Percentiles rank a stretch among this genome's conserved stretches.
Conservation (phyloP, 2,329 filamentous ascomycete species). For the Aspergillus amoenus region DNA sequence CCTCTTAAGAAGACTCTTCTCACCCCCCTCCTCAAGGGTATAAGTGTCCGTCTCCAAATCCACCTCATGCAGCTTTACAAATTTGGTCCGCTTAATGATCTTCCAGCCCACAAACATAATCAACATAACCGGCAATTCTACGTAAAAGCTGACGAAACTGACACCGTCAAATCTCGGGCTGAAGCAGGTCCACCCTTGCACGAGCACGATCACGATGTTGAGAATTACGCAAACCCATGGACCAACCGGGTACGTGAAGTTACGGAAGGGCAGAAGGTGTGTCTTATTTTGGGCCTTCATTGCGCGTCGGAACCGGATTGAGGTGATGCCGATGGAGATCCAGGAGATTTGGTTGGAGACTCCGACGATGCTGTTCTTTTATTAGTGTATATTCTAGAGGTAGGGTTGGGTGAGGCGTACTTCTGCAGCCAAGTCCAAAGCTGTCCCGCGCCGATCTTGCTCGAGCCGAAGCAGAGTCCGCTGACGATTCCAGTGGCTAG, state of each 20-base stretch:
- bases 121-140: slow-evolving; percentile 62
- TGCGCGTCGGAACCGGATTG: slow-evolving; percentile 63
- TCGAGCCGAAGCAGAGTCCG: slow-evolving; percentile 63
- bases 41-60: slow-evolving; percentile 45
- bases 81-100: slow-evolving; percentile 46
- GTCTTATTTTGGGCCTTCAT: slow-evolving; percentile 59
- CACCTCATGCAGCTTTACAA: slow-evolving; percentile 49
- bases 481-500: slow-evolving; percentile 55
- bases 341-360: slow-evolving; percentile 68
- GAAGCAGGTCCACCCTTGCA: slow-evolving; percentile 63
- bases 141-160: slow-evolving; percentile 56
- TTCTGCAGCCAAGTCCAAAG: slow-evolving; percentile 68
- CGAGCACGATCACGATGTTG: slow-evolving; percentile 60
- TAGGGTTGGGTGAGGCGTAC: slow-evolving; percentile 32
- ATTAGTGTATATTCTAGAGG: slow-evolving; percentile 5
- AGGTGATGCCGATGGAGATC: slow-evolving; percentile 62
- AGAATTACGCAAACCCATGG: slow-evolving; percentile 58
- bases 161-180: slow-evolving; percentile 54
- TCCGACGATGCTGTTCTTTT: slow-evolving; percentile 54
- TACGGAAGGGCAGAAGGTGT: slow-evolving; percentile 62
- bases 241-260: slow-evolving; percentile 66
- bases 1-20: neutral
- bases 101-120: slow-evolving; percentile 59
- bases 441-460: slow-evolving; percentile 64
- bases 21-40: neutral